Base-by-base conservation (phyloP, 1,284 basidiomycete genomes). In the Trichosporon asahii region DNA sequence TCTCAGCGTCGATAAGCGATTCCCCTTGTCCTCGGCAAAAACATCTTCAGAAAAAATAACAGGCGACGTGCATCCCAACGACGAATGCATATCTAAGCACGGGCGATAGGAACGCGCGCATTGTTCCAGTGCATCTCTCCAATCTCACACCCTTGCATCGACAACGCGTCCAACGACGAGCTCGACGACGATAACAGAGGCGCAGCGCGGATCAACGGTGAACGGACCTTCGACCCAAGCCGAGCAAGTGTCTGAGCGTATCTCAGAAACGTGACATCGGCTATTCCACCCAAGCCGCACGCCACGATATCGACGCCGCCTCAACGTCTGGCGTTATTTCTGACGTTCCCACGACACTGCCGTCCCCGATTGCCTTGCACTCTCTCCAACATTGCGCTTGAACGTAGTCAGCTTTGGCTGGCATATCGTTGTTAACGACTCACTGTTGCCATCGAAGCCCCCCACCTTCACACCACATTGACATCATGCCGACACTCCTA, bases 401-500 rank as follows among this genome's bases (percentile, higher is more conserved):
- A 25, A 25, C 49, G 14, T 11, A 12, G n/a, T 7, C 49, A 25
- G 21, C 49, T 55, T 55, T 55, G 11, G 49, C 21, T n/a, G 21
- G 49, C 49, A 15, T 21, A 53, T 25, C 7, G 21, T 6, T 12
- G 11, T 27, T 27, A 25, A 21, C 23, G 14, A 37, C 35, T n/a
- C n/a, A n/a, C n/a, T n/a, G n/a, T n/a, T n/a, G n/a, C n/a, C n/a
- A n/a, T n/a, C n/a, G n/a, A n/a, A n/a, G n/a, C n/a, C n/a, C n/a
- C n/a, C n/a, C n/a, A n/a, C n/a, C n/a, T n/a, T n/a, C n/a, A n/a
- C n/a, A n/a, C n/a, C n/a, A n/a, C n/a, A n/a, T n/a, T n/a, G n/a
- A 11, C 66, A 61, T 2, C 55, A 68, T 68, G 67, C 46, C 65
- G 14, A 72, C 57, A 2, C 57, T 72, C 67, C 69, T 70, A 35